Evolutionary conservation across 2,329 filamentous ascomycete genomes (phyloP), one percentile per base, ranked within the genome.

Genomic region (Stromatinia cepivora): DNA sequence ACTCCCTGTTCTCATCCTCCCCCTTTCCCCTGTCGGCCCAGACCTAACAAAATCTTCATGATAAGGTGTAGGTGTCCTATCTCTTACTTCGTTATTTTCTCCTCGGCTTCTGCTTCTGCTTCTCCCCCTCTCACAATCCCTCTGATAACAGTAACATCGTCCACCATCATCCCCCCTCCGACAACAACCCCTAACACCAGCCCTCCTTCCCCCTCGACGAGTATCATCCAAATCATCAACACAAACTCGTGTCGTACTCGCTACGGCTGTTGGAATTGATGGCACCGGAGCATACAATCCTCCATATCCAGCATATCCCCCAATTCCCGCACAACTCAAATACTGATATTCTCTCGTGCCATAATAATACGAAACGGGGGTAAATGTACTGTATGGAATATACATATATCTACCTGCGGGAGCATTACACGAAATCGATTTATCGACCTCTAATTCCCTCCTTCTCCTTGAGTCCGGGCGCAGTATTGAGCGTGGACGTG

Each of bases 1-100:
- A 25, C 58, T 31, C 58, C 22, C 2, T 39, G 5, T 59, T n/a
- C 31, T 15, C 34, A 0, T 92, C 94, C 13, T 86, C 98, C 79
- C 97, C 81, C 93, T 25, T 52, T 94, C 0, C 84, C 84, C 59
- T 82, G 86, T 4, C 77, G 87, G 9, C 82, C 15, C 39, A 2
- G 39, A 84, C 70, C 90, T 97, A 77, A 82, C 82, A 20, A 86
- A 92, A 52, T 82, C 81, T 25, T 81, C 81, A 9, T 54, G 69
- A 46, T 73, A 86, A 65, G 87, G 93, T 81, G 75, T 85, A 36
- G 76, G 75, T 3, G 59, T 77, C 17, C 69, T 73, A 15, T 71
- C 90, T 4, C 87, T 95, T 8, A 82, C 85, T 86, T 97, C 11
- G 80, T 86, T 1, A 81, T 48, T 6, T 46, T 57, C 4, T 25